Base-by-base conservation (phyloP, 108 stramenopile genomes). In the Skeletonema potamos region DNA sequence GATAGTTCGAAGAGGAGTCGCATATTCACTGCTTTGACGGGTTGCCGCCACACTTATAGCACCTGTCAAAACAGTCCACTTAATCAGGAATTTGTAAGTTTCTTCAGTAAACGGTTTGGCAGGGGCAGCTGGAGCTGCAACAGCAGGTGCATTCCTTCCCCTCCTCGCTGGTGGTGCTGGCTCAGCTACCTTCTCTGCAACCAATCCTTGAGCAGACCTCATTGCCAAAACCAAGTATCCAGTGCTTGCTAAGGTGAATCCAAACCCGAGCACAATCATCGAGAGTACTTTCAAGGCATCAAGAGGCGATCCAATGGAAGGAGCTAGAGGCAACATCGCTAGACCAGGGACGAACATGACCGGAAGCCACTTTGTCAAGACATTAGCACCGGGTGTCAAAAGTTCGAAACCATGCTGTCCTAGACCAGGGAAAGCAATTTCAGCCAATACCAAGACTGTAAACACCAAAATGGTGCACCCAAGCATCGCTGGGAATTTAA, bases 291-390 rank as follows among this genome's bases (percentile, higher is more conserved):
- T 82, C 36, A 77, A 46, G 2, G 92, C 84, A 61, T 94, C 93
- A 22, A 80, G 6, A 11, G 75, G 70, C 33, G 76, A 66, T 48
- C 93, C 93, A 58, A 94, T 76, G 5, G 83, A 82, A 4, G 87
- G 88, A 26, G 91, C 88, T 64, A 92, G 59, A 43, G 93, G 93
- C 32, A 94, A 48, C 87, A 90, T 85, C 10, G 86, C 89, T 62
- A 94, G 65, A 37, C 90, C 87, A n/a, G 93, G 93, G 12, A 94
- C 91, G 59, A 92, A 94, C 73, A 94, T 85, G 12, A 89, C 87
- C 3, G 91, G 88, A 22, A 94, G 73, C 93, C 93, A 94, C 56
- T 92, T 92, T 32, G 93, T 83, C 69, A 94, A 72, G 6, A 92
- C 56, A 33, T 68, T 83, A 3, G 91, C 46, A 32, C 88, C 93